Evolutionary conservation across 148 eudicot species (phyloP).

Genomic region (Spergularia bocconei): DNA sequence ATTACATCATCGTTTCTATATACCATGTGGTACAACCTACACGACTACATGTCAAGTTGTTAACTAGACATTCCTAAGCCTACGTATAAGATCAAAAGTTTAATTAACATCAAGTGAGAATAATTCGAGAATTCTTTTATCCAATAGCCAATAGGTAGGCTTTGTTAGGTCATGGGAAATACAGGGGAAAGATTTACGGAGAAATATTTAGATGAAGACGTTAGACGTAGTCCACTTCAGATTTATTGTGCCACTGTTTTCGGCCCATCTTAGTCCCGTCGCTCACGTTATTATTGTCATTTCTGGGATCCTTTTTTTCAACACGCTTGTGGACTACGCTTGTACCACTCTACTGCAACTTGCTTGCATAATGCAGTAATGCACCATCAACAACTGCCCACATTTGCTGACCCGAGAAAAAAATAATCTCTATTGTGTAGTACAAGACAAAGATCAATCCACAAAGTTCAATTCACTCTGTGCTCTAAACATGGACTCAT

Average conservation of each 20-base stretch:
- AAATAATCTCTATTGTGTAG: not conserved
- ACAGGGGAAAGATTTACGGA: too few relatives aligned
- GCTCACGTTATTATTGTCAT: conserved; percentile 6
- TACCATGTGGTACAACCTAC: too few relatives aligned
- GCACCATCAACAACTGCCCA: not conserved
- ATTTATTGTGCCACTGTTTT: not conserved
- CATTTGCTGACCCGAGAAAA: conserved; percentile 3
- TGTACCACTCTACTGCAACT: conserved; percentile 16
- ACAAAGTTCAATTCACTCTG: too few relatives aligned
- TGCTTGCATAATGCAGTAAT: conserved; percentile 4
- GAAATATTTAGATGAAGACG: not conserved
- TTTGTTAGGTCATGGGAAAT: conserved; percentile 15
- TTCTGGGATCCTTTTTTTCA: conserved; percentile 7
- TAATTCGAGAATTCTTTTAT: not conserved
- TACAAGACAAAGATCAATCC: too few relatives aligned
- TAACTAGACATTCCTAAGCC: conserved; percentile 4
- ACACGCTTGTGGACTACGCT: conserved; percentile 15
- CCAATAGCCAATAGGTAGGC: not conserved
- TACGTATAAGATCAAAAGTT: not conserved
- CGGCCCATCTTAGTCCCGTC: not conserved
- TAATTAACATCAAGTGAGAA: conserved; percentile 14
- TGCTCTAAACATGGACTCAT: too few relatives aligned
- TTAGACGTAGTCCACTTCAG: not conserved
- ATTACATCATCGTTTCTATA: too few relatives aligned
- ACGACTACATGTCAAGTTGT: not conserved